Evolutionary conservation across 1,139 yeast species (phyloP), one percentile per base, ranked within the genome.

Genomic region (Saccharomyces hybrid): DNA sequence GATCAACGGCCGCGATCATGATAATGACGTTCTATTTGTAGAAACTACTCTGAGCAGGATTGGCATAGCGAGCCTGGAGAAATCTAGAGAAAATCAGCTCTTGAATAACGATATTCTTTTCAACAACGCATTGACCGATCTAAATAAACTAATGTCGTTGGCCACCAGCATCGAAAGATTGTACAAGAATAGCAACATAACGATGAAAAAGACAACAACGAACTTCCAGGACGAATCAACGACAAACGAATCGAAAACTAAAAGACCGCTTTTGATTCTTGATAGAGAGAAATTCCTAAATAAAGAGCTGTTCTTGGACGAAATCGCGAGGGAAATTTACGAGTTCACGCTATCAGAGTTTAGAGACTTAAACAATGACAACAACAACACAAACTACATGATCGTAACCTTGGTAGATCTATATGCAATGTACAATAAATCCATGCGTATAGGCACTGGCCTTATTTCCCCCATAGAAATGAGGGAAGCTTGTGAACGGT

Each of bases 41-140:
- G 59, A 63, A 48, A 61, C 61, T 8, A 60, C 57, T 19, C 47
- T 61, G 48, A 63, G 57, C 52, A 58, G 61, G 54, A 61, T 70
- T 16, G 95, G 97, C 0, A 83, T 91, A 7, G 84, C 83, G 61
- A 88, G 88, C 0, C 73, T 91, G 21, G 88, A 89, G 60, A 76
- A 76, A 52, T 71, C 78, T 9, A 82, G 84, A 48, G 85, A 81
- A 58, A 74, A 75, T 47, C 79, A 80, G 61, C 73, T 87, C 8
- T 75, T 78, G 55, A 78, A 80, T 52, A 86, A 85, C 59, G 88
- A 87, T 56, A 67, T 77, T 21, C 77, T 90, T 0, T 73, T 90
- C 53, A 79, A 82, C 41, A 78, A 80, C 34, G 90, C 97, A 0
- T 72, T 91, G 47, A 86, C 84, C 54, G 97, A 89, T 68, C 71